Percentiles rank a stretch among this genome's conserved stretches.
Conservation (phyloP, 2,329 filamentous ascomycete genomes). For the Penicillium sp. region DNA sequence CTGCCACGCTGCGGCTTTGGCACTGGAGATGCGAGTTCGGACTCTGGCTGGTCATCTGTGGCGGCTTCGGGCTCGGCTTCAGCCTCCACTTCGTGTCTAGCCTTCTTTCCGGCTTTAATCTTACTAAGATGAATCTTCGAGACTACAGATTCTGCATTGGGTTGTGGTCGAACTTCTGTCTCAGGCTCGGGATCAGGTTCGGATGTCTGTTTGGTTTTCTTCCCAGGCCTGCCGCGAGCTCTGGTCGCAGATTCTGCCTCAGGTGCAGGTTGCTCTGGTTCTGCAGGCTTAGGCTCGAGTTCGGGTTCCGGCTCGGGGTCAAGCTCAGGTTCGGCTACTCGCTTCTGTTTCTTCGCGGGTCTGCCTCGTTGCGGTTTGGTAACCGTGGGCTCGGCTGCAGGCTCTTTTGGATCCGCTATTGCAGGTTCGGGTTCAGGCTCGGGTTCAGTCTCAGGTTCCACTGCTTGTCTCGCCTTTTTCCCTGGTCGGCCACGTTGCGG, state of each 20-base stretch:
- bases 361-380: constrained; percentile 3
- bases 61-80: constrained; percentile 9
- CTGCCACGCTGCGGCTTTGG: constrained; percentile 3
- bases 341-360: constrained; percentile 11
- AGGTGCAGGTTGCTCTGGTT: neutral
- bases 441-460: constrained; percentile 6
- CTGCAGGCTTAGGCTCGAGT: neutral
- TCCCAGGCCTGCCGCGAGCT: constrained; percentile 3
- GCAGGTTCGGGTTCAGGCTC: constrained; percentile 6
- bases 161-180: neutral
- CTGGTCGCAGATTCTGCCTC: constrained; percentile 8
- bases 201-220: constrained; percentile 3
- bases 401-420: neutral
- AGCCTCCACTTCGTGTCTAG: neutral
- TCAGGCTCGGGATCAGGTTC: constrained; percentile 11
- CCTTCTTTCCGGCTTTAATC: constrained; percentile 8
- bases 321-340: neutral
- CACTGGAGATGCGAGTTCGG: constrained; percentile 1
- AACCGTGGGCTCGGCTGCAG: constrained; percentile 2
- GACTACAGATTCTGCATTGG: constrained; percentile 2
- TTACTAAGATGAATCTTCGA: constrained; percentile 4
- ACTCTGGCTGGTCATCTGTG: neutral
- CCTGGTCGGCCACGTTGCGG: constrained; percentile 10
- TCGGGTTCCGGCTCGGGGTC: constrained; percentile 4
- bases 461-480: constrained; percentile 2